Base-by-base conservation (phyloP, 2,329 filamentous ascomycete genomes). In the Fusarium praegraminearum region DNA sequence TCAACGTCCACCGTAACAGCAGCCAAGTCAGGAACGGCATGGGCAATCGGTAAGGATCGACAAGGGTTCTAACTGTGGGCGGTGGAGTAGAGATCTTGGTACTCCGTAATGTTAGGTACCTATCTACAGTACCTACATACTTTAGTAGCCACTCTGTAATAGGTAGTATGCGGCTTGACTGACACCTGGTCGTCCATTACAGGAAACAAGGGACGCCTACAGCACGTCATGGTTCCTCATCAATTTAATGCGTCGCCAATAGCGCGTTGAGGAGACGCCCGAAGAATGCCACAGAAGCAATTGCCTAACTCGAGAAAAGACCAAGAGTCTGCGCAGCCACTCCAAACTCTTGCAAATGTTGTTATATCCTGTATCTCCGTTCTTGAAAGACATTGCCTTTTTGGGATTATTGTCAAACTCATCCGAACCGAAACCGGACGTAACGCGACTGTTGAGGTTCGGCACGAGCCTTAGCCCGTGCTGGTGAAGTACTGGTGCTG, bases 1-100 rank as follows among this genome's bases (percentile, higher is more conserved):
- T 40, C 32, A 40, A 55, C 52, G 57, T 55, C 54, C 62, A 65
- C 51, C 53, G 67, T 55, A 63, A 49, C 59, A 60, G 68, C 56
- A 71, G 63, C 63, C 73, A 75, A 70, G 67, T 70, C 73, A 73
- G 70, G 73, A 74, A 74, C 71, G 71, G 64, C 63, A 70, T 70
- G 71, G 69, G 67, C 58, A 73, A 73, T 70, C 73, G 70, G 63
- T 65, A 58, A 63, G 68, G 73, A 73, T 70, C 52, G 70, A 73
- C 68, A 64, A 74, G 73, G 73, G 60, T 70, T 57, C 50, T 45
- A 41, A 26, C 38, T 61, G 67, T 67, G 62, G 62, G 67, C 63
- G 50, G 70, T 70, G 68, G 70, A 66, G 70, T 47, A 57, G 51
- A 61, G 57, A 65, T 70, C 62, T 60, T 51, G 59, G 53, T 65